Evolutionary conservation across 148 eudicot species (phyloP).

Genomic region (Rhododendron griersonianum): DNA sequence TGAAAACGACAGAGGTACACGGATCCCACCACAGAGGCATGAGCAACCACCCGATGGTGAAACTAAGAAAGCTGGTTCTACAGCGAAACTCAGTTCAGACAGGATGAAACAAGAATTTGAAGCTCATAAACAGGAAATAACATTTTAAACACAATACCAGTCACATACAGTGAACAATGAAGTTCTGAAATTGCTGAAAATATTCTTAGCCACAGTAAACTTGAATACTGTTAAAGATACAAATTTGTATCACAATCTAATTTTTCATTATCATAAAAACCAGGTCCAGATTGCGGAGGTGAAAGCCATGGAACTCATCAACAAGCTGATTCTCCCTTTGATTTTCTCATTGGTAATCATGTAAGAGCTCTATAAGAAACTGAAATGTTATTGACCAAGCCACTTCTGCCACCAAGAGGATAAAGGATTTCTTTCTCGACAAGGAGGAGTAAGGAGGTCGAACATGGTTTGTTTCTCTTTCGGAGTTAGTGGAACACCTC

Average conservation of each 20-base stretch:
- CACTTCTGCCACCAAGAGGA: constrained; percentile 64
- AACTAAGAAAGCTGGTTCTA: too few relatives aligned
- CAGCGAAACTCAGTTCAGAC: neutral
- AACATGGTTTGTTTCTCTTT: constrained; percentile 87
- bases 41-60: neutral
- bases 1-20: neutral
- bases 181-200: neutral
- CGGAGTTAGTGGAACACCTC: constrained; percentile 83
- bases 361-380: neutral
- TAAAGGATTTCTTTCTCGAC: constrained; percentile 37
- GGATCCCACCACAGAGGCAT: neutral
- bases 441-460: constrained; percentile 86
- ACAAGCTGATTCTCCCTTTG: neutral
- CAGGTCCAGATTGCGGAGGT: neutral
- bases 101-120: neutral
- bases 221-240: neutral
- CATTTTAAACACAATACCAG: neutral
- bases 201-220: neutral
- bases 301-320: neutral
- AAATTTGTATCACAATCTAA: neutral
- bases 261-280: neutral
- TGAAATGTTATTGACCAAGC: constrained; percentile 21
- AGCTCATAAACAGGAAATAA: constrained; percentile 1
- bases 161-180: neutral
- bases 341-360: neutral